Evolutionary conservation across 768 basidiomycete species (phyloP).

Genomic region (Podaxis sp.): DNA sequence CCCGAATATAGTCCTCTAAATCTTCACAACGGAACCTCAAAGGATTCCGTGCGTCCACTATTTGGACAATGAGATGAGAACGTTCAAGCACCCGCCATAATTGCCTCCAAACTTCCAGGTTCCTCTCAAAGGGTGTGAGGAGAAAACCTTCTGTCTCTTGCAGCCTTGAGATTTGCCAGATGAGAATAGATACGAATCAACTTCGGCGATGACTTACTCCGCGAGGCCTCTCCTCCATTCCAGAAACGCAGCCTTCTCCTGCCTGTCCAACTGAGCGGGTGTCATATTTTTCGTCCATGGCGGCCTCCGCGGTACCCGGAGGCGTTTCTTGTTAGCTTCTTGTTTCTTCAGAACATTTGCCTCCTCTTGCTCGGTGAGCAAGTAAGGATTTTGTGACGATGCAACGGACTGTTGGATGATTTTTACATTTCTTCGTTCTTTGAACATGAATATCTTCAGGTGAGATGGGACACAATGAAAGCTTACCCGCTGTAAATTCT

Average conservation of each 20-base stretch:
- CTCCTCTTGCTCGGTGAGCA: slow-evolving; percentile 83
- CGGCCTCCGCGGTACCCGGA: slow-evolving; percentile 89
- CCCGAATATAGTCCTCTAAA: slow-evolving; percentile 79
- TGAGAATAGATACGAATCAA: neutral
- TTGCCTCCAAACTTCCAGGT: slow-evolving; percentile 97
- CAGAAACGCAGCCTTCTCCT: slow-evolving; percentile 88
- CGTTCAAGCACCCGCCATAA: slow-evolving; percentile 96
- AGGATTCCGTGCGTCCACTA: slow-evolving; percentile 95
- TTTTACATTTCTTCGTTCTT: slow-evolving; percentile 80
- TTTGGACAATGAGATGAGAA: slow-evolving; percentile 92
- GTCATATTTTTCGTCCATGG: slow-evolving; percentile 86
- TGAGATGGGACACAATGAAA: neutral
- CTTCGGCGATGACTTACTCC: slow-evolving; percentile 53
- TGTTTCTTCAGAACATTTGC: slow-evolving; percentile 71
- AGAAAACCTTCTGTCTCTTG: slow-evolving; percentile 86
- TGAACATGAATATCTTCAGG: slow-evolving; percentile 9
- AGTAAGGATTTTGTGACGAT: slow-evolving; percentile 75
- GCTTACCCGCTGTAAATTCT: slow-evolving; percentile 91
- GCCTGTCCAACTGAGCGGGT: slow-evolving; percentile 73
- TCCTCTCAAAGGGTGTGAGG: slow-evolving; percentile 96
- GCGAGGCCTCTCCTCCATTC: slow-evolving; percentile 93
- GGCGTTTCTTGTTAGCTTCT: slow-evolving; percentile 62
- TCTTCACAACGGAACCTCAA: slow-evolving; percentile 91
- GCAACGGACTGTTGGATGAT: slow-evolving; percentile 61
- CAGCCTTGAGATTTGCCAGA: slow-evolving; percentile 45